Evolutionary conservation across 441 rosid genomes (phyloP), one percentile per base, ranked within the genome.

Genomic region (Bocquillonia castaneifolia): DNA sequence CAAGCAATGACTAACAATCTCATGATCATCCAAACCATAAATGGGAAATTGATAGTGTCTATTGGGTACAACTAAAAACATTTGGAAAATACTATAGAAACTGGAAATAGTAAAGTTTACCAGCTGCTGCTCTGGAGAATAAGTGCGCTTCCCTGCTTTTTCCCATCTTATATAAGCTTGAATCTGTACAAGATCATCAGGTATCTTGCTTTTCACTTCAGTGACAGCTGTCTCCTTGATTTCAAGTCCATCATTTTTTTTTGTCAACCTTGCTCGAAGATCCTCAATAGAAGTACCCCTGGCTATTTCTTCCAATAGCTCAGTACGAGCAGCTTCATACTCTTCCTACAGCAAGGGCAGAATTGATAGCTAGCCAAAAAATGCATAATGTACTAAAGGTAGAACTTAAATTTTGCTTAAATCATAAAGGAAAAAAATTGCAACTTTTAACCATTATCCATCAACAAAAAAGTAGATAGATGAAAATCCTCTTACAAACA

Each of bases 241-340:
- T 77, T 86, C 78, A 5, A 68, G 76, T 56, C 47, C 75, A 70
- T 77, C 82, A 72, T 77, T 79, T 83, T 77, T 88, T 59, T 83
- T 83, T 58, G 79, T 71, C 74, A 94, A 74, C 65, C 72, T 90
- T 65, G 82, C 78, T 70, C 89, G 91, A 61, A 94, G 79, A 72
- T 85, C 92, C 59, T 86, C 92, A 40, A 87, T 51, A 44, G 96
- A 85, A 81, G 81, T 78, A 66, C 99, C 99, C 71, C 83, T 76
- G 64, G 86, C 84, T 70, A 90, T 76, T 86, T 92, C 94, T 81
- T 87, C 90, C 82, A 77, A 72, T 51, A 94, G 86, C 86, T 94
- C 99, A 40, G 51, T 59, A 32, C 98, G 91, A 65, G 97, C 99
- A 42, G 97, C 98, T 82, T 94, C 92, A 74, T 90, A 94, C 76